Percentiles rank a stretch among this genome's conserved stretches.
These are phyloP conservation scores for Liquidambar formosana DNA, from an alignment of 164 flowering plant species.

Conservation along the genomic window DNA sequence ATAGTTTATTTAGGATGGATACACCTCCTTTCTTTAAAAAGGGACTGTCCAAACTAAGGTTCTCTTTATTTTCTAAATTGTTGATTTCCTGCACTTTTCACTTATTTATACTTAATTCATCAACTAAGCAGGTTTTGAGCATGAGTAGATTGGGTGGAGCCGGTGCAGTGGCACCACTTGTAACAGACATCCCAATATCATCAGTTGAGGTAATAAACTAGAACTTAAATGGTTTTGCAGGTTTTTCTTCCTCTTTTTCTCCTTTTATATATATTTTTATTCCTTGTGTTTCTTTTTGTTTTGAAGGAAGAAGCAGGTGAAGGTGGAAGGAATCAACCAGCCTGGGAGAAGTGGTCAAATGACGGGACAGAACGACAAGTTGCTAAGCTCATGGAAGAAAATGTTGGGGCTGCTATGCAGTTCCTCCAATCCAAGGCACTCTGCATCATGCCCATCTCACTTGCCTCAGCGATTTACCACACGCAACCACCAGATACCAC, in stretches of 20 bases:
- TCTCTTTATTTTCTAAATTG: not conserved
- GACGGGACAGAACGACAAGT: constrained; percentile 76
- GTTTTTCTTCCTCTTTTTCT: not conserved
- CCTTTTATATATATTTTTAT: not conserved
- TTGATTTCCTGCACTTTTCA: not conserved
- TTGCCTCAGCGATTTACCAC: constrained; percentile 73
- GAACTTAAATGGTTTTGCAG: not conserved
- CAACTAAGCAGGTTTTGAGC: constrained; percentile 76
- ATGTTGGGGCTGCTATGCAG: constrained; percentile 91
- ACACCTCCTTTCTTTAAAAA: not conserved
- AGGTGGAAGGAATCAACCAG: constrained; percentile 53
- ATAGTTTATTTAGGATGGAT: not conserved
- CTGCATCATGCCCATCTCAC: constrained; percentile 86
- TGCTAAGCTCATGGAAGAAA: constrained; percentile 88
- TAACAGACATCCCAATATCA: constrained; percentile 78
- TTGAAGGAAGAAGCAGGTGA: constrained; percentile 52
- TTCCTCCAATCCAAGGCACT: constrained; percentile 79
- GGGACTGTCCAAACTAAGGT: not conserved
- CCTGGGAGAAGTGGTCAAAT: constrained; percentile 77
- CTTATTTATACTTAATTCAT: constrained; percentile 1
- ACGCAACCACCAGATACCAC: constrained; percentile 52
- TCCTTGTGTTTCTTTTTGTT: not conserved
- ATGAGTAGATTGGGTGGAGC: constrained; percentile 98
- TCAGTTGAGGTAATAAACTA: constrained; percentile 68
- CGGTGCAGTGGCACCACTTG: constrained; percentile 95